These are phyloP conservation scores for Gentiana dahurica DNA, from an alignment of 257 asterid genomes.

Conservation along the genomic window DNA sequence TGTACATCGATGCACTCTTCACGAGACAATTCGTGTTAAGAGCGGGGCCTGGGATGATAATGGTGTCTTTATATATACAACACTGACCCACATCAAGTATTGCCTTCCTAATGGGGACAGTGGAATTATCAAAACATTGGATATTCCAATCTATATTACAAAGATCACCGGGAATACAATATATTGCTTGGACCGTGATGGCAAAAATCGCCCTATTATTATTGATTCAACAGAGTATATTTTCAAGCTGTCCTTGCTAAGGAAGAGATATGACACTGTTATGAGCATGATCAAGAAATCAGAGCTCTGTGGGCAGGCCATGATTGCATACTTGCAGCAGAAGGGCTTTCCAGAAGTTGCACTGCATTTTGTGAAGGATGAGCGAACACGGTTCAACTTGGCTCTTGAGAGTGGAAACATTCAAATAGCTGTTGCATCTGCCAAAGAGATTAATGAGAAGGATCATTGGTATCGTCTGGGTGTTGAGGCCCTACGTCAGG, in stretches of 20 bases:
- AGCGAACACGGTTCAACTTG: conserved; percentile 64
- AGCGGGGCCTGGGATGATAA: conserved; percentile 92
- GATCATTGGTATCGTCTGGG: conserved; percentile 91
- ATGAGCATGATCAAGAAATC: conserved; percentile 79
- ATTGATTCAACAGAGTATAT: conserved; percentile 71
- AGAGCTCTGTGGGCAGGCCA: conserved; percentile 79
- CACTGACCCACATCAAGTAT: conserved; percentile 71
- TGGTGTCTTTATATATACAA: conserved; percentile 72
- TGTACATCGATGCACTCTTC: conserved; percentile 70
- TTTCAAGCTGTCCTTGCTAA: conserved; percentile 52
- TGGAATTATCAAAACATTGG: conserved; percentile 77
- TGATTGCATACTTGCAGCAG: conserved; percentile 86
- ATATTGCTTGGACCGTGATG: conserved; percentile 96
- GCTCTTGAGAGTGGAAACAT: conserved; percentile 90
- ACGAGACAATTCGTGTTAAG: conserved; percentile 83
- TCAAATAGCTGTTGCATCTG: conserved; percentile 66
- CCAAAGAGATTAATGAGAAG: conserved; percentile 74
- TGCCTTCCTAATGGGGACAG: conserved; percentile 88
- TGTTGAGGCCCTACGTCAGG: conserved; percentile 90
- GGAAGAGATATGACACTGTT: conserved; percentile 67
- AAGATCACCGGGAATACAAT: conserved; percentile 64
- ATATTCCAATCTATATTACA: conserved; percentile 62
- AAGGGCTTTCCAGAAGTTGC: conserved; percentile 91
- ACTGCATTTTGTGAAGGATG: conserved; percentile 88
- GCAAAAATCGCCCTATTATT: conserved; percentile 80